Conservation (phyloP, 805 yeast species). For the Metschnikowia cerradonensis region DNA sequence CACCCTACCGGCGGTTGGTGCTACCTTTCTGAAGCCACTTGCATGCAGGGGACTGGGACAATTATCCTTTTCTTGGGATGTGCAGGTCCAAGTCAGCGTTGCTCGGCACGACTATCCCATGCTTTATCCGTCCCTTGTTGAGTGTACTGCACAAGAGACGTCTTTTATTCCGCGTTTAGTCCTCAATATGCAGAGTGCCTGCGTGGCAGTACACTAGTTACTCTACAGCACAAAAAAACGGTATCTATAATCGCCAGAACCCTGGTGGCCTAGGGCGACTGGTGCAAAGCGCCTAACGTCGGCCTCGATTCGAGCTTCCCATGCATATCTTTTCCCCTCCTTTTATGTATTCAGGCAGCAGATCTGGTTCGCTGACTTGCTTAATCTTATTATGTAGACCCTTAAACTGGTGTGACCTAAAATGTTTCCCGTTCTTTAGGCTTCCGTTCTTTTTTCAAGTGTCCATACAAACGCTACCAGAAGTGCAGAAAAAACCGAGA, state of each 20-base stretch:
- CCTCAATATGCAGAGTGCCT: conserved; percentile 4
- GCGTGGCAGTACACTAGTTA: conserved; percentile 1
- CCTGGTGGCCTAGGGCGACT: neutral
- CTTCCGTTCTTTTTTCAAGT: neutral
- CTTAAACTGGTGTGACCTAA: neutral
- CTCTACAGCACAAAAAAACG: neutral
- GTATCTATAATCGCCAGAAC: neutral
- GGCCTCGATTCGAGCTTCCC: neutral
- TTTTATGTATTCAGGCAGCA: neutral
- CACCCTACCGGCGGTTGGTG: neutral
- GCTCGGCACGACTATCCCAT: neutral
- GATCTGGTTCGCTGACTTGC: neutral
- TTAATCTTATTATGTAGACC: neutral
- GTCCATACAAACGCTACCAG: conserved; percentile 16
- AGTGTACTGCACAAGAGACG: neutral
- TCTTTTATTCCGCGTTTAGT: neutral
- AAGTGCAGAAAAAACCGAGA: conserved; percentile 14
- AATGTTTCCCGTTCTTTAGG: neutral
- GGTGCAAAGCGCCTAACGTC: neutral
- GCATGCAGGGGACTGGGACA: conserved; percentile 1
- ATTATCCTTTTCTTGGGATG: neutral
- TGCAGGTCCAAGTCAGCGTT: neutral
- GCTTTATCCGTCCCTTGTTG: neutral
- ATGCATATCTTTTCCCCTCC: neutral
- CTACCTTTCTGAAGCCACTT: neutral